phyloP scores from a whole-genome alignment of 441 rosid genomes.

The Gossypium davidsonii region DNA sequence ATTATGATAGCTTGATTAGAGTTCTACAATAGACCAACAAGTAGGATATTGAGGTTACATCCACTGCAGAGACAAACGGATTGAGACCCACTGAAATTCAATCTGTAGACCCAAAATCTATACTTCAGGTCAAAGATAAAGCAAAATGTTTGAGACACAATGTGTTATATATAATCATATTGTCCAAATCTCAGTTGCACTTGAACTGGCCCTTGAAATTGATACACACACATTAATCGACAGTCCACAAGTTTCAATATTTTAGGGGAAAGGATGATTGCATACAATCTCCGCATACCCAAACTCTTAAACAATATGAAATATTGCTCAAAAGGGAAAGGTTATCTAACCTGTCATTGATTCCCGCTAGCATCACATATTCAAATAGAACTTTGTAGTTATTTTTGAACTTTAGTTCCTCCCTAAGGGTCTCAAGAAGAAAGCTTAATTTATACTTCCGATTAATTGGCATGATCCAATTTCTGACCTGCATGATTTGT shows the following conservation, averaged over 20 bases:
- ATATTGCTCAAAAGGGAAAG: not conserved
- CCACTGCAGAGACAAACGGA: not conserved
- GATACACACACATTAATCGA: not conserved
- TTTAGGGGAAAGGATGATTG: not conserved
- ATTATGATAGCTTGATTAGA: not conserved
- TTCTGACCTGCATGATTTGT: constrained; percentile 57
- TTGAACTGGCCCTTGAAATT: not conserved
- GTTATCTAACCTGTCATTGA: constrained; percentile 66
- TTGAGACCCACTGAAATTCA: not conserved
- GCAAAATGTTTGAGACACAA: not conserved
- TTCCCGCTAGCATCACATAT: constrained; percentile 85
- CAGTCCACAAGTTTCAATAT: not conserved
- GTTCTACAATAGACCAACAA: not conserved
- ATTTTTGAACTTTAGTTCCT: constrained; percentile 51
- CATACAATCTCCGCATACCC: not conserved
- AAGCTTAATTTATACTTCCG: constrained; percentile 60
- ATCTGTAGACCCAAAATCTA: not conserved
- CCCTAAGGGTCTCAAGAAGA: constrained; percentile 75
- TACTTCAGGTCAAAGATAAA: not conserved
- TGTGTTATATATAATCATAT: not conserved
- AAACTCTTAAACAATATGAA: not conserved
- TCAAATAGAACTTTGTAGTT: constrained; percentile 81
- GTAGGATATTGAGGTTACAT: not conserved
- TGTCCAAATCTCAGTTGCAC: not conserved
- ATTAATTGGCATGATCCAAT: constrained; percentile 92